A percentile compares a stretch with the other conserved stretches of the same genome.
These are phyloP conservation scores for Alternaria tenuissima DNA, from an alignment of 2,329 filamentous ascomycete species.

Conservation along the genomic window DNA sequence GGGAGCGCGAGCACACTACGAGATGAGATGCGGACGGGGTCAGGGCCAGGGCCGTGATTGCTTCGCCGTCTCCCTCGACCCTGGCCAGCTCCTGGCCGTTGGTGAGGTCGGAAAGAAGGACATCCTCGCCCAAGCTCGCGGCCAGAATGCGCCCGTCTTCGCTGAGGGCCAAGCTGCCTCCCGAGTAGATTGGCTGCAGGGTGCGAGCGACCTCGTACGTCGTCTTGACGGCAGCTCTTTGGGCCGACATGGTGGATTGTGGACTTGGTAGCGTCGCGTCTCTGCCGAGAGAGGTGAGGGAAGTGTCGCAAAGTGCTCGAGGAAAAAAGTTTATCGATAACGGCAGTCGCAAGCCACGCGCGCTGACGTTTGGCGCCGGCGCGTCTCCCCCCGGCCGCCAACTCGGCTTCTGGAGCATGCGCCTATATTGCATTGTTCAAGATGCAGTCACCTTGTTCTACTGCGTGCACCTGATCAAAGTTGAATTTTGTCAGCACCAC, in stretches of 20 bases:
- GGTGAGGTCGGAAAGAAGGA: conserved; percentile 81
- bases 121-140: conserved; percentile 91
- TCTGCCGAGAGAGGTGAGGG: conserved; percentile 8
- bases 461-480: neutral
- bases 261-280: neutral
- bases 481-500: neutral
- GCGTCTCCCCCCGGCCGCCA: conserved; percentile 12
- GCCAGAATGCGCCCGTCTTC: conserved; percentile 82
- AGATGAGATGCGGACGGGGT: conserved; percentile 89
- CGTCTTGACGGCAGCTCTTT: conserved; percentile 73
- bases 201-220: conserved; percentile 86
- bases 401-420: too few species aligned
- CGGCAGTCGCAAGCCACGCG: conserved; percentile 15
- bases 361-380: conserved; percentile 25
- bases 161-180: conserved; percentile 85
- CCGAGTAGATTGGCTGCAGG: conserved; percentile 92
- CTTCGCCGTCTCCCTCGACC: conserved; percentile 80
- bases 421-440: neutral
- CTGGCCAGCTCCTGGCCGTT: conserved; percentile 83
- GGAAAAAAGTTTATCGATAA: conserved; percentile 50
- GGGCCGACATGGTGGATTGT: conserved; percentile 50
- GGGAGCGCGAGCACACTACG: conserved; percentile 90
- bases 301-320: conserved; percentile 24
- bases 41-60: conserved; percentile 78
- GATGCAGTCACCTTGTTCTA: neutral